Conservation (phyloP, 2,329 filamentous ascomycete species). For the Alternaria metachromatica region DNA sequence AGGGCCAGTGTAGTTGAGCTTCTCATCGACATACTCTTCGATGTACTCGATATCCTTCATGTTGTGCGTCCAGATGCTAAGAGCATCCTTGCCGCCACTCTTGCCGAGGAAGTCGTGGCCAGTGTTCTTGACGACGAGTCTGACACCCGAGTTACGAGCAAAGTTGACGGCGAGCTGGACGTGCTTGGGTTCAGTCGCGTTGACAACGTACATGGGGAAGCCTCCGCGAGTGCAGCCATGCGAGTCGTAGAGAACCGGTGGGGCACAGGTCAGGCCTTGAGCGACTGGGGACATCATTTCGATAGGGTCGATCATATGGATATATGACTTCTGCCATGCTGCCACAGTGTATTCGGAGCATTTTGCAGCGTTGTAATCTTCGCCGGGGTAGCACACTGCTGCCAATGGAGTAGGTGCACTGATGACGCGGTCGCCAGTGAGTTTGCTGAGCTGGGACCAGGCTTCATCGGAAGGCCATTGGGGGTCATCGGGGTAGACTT, state of each 20-base stretch:
- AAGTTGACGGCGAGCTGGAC: constrained; percentile 48
- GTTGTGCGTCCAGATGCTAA: constrained; percentile 48
- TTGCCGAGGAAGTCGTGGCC: constrained; percentile 48
- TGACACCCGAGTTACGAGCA: constrained; percentile 41
- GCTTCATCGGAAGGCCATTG: constrained; percentile 57
- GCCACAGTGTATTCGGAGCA: constrained; percentile 36
- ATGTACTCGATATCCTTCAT: constrained; percentile 47
- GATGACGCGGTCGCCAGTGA: constrained; percentile 37
- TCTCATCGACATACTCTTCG: constrained; percentile 40
- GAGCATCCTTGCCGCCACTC: constrained; percentile 41
- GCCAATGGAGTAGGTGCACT: constrained; percentile 37
- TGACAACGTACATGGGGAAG: constrained; percentile 46
- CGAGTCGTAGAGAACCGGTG: constrained; percentile 43
- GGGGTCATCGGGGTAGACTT: constrained; percentile 55
- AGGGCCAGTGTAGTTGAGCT: constrained; percentile 51
- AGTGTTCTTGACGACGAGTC: constrained; percentile 46
- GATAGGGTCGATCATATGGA: constrained; percentile 44
- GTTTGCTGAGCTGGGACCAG: constrained; percentile 57
- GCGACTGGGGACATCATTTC: constrained; percentile 48
- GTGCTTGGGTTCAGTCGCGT: constrained; percentile 45
- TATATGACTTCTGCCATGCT: constrained; percentile 43
- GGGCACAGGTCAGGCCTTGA: constrained; percentile 48
- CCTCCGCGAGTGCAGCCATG: constrained; percentile 47
- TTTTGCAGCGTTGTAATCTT: constrained; percentile 36
- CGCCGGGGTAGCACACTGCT: constrained; percentile 41